These are phyloP conservation scores for Yarrowia bubula DNA, from an alignment of 805 yeast species.

Conservation along the genomic window DNA sequence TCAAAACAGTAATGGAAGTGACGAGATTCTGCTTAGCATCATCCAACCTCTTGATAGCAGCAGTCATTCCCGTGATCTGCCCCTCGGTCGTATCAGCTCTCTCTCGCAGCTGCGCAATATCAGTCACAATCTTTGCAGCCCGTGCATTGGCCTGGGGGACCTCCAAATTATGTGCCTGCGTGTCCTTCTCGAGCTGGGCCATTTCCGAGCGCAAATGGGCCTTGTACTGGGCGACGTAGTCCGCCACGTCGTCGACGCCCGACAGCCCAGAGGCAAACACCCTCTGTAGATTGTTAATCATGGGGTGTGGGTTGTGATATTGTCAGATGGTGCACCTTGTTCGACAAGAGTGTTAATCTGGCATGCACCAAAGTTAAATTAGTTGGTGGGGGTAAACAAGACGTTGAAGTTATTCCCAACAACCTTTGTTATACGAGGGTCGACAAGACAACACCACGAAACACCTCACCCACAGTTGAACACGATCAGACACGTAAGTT, in stretches of 20 bases:
- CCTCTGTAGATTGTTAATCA: conserved; percentile 20
- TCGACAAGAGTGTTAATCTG: background rate
- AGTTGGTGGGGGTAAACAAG: background rate
- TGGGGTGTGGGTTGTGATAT: background rate
- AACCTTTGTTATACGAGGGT: background rate
- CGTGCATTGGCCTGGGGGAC: conserved; percentile 40
- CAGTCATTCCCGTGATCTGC: conserved; percentile 67
- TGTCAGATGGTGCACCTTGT: background rate
- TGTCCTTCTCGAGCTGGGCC: conserved; percentile 40
- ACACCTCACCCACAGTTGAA: too few species aligned
- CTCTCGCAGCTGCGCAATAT: conserved; percentile 49
- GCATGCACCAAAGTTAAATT: background rate
- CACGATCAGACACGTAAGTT: too few species aligned
- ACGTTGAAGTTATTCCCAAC: background rate
- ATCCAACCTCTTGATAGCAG: conserved; percentile 74
- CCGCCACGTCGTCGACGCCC: conserved; percentile 51
- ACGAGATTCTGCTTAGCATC: conserved; percentile 80
- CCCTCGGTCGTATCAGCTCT: conserved; percentile 56
- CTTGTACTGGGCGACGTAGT: conserved; percentile 53
- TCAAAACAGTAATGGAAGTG: conserved; percentile 77
- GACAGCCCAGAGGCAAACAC: conserved; percentile 40
- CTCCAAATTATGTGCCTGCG: conserved; percentile 31
- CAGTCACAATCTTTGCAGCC: conserved; percentile 40
- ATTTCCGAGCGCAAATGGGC: conserved; percentile 43
- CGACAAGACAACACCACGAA: too few species aligned